A percentile compares a stretch with the other conserved stretches of the same genome.
Evolutionary conservation across 352 stramenopile species (phyloP).

Genomic region (Phytophthora chlamydospora): DNA sequence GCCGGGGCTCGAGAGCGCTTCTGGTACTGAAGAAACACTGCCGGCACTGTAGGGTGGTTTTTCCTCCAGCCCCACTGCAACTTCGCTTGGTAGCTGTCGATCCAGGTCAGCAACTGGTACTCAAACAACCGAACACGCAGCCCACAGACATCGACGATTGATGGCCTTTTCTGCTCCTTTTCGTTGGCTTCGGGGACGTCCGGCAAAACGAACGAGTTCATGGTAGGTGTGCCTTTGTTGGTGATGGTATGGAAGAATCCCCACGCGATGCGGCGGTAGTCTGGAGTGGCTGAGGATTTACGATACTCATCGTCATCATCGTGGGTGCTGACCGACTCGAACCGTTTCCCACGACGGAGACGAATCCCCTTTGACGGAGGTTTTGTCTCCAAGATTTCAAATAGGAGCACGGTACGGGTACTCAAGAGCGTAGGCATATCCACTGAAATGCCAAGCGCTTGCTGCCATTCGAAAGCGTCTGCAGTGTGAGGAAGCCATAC

Average conservation of each 20-base stretch:
- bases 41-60: slow-evolving; percentile 39
- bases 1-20: slow-evolving; percentile 38
- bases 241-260: slow-evolving; percentile 69
- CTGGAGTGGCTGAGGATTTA: slow-evolving; percentile 9
- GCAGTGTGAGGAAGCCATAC: neutral
- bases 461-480: slow-evolving; percentile 66
- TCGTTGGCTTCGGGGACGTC: slow-evolving; percentile 12
- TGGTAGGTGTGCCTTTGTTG: slow-evolving; percentile 42
- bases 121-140: slow-evolving; percentile 61
- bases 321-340: slow-evolving; percentile 34
- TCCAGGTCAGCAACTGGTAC: slow-evolving; percentile 65
- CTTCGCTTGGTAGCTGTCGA: slow-evolving; percentile 66
- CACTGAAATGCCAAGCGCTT: slow-evolving; percentile 41
- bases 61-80: slow-evolving; percentile 51
- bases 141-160: slow-evolving; percentile 21
- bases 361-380: slow-evolving; percentile 16
- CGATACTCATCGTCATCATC: slow-evolving; percentile 34
- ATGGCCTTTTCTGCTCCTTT: slow-evolving; percentile 1
- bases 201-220: slow-evolving; percentile 44
- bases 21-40: slow-evolving; percentile 72
- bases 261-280: slow-evolving; percentile 54
- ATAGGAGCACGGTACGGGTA: slow-evolving; percentile 50
- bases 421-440: slow-evolving; percentile 43
- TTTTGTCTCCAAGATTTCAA: slow-evolving; percentile 60
- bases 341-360: slow-evolving; percentile 28